Percentiles rank a stretch among this genome's conserved stretches.
Evolutionary conservation across 176 grass and related monocot genomes (phyloP).

Genomic region (Musa troglodytarum): DNA sequence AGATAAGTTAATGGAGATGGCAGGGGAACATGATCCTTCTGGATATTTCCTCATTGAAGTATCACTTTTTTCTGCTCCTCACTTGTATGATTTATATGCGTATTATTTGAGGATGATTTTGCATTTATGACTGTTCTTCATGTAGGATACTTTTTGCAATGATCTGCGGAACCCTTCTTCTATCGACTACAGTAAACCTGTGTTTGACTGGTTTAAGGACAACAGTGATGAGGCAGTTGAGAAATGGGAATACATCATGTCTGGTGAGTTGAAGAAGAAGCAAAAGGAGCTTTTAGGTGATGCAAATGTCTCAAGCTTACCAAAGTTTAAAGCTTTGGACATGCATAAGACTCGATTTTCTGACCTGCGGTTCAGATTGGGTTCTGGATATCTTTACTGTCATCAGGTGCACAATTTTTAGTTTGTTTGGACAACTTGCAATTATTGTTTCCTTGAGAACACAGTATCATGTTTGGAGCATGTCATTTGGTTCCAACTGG

Average conservation of each 20-base stretch:
- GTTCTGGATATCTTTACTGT: slow-evolving; percentile 75
- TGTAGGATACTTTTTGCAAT: slow-evolving; percentile 91
- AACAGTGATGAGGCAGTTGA: slow-evolving; percentile 54
- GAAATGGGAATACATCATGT: slow-evolving; percentile 74
- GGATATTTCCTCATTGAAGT: slow-evolving; percentile 92
- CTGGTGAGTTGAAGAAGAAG: slow-evolving; percentile 59
- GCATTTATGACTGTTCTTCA: slow-evolving; percentile 12
- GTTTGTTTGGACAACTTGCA: neutral
- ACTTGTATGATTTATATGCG: neutral
- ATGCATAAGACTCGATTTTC: slow-evolving; percentile 72
- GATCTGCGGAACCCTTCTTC: slow-evolving; percentile 50
- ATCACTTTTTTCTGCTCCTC: slow-evolving; percentile 2
- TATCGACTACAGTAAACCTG: slow-evolving; percentile 70
- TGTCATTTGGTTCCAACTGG: neutral
- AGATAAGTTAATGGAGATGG: slow-evolving; percentile 67
- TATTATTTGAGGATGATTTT: slow-evolving; percentile 2
- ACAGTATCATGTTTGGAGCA: neutral
- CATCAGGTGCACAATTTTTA: slow-evolving; percentile 49
- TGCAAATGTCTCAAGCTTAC: slow-evolving; percentile 48
- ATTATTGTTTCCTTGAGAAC: neutral
- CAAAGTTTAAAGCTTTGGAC: slow-evolving; percentile 47
- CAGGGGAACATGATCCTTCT: slow-evolving; percentile 44
- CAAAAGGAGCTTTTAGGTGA: slow-evolving; percentile 70
- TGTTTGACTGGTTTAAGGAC: slow-evolving; percentile 80
- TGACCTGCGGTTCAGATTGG: slow-evolving; percentile 62